phyloP scores from a whole-genome alignment of 2,329 filamentous ascomycete genomes.

The Immersiporthe knoxdaviesiana region DNA sequence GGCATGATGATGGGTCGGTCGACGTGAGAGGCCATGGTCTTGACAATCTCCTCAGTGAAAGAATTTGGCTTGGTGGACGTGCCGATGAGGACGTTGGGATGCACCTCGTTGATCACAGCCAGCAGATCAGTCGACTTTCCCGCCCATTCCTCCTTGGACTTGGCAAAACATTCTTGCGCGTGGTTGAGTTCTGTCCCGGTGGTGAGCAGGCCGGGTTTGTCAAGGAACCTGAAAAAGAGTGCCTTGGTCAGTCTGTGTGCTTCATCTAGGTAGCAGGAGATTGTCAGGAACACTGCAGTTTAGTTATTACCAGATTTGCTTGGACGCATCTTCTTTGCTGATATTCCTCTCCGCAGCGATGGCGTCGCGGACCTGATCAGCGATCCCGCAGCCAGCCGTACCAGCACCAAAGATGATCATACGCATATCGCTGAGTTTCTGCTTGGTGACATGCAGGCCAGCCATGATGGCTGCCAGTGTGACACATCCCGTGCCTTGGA shows the following conservation, averaged over 20 bases:
- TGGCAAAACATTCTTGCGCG: slow-evolving; percentile 70
- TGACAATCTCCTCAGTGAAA: slow-evolving; percentile 75
- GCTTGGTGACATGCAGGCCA: slow-evolving; percentile 68
- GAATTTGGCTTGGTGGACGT: slow-evolving; percentile 78
- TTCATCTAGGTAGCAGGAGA: background rate
- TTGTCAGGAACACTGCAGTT: background rate
- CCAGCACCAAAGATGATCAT: slow-evolving; percentile 81
- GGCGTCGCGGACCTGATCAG: slow-evolving; percentile 80
- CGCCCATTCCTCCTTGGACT: slow-evolving; percentile 66
- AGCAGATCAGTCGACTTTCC: slow-evolving; percentile 61
- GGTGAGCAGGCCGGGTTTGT: slow-evolving; percentile 78
- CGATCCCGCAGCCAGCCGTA: slow-evolving; percentile 82
- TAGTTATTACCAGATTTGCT: slow-evolving; percentile 82
- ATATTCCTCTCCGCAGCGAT: slow-evolving; percentile 71
- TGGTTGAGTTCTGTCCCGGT: slow-evolving; percentile 53
- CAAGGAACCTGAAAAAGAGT: slow-evolving; percentile 64
- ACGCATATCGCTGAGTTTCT: slow-evolving; percentile 69
- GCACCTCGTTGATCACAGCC: slow-evolving; percentile 69
- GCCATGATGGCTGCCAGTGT: slow-evolving; percentile 82
- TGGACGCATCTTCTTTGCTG: slow-evolving; percentile 71
- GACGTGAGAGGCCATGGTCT: slow-evolving; percentile 75
- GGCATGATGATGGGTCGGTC: slow-evolving; percentile 78
- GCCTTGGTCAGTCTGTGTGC: background rate
- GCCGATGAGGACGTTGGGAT: slow-evolving; percentile 81
- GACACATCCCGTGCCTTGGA: slow-evolving; percentile 87